Evolutionary conservation across 2,329 filamentous ascomycete genomes (phyloP).

Genomic region (Byssothecium circinans): DNA sequence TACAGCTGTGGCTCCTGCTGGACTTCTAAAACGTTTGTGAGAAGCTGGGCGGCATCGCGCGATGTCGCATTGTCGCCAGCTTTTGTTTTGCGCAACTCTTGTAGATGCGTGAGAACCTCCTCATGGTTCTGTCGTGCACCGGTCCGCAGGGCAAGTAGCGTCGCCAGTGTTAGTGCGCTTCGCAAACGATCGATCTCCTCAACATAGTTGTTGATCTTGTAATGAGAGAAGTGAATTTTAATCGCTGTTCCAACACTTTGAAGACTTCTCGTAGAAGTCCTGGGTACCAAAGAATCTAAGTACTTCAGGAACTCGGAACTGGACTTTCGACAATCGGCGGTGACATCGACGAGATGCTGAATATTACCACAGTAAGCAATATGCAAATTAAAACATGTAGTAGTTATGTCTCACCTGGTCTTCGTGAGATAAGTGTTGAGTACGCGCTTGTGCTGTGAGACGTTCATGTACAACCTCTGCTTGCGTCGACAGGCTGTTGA

Average conservation of each 20-base stretch:
- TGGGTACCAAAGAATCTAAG: slow-evolving; percentile 5
- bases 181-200: slow-evolving; percentile 8
- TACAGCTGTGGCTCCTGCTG: slow-evolving; percentile 5
- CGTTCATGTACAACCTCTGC: background rate
- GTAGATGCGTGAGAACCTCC: too few relatives aligned
- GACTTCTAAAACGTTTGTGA: too few relatives aligned
- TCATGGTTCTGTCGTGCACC: too few relatives aligned
- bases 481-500: slow-evolving; percentile 3
- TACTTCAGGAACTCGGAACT: slow-evolving; percentile 11
- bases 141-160: slow-evolving; percentile 9
- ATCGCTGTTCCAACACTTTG: slow-evolving; percentile 1
- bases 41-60: too few relatives aligned
- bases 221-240: slow-evolving; percentile 6
- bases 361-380: background rate
- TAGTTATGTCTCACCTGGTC: slow-evolving; percentile 10
- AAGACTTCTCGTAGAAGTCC: background rate
- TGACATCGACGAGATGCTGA: slow-evolving; percentile 12
- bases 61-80: too few relatives aligned
- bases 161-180: slow-evolving; percentile 9
- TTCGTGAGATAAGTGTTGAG: slow-evolving; percentile 3
- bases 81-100: too few relatives aligned
- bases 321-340: slow-evolving; percentile 8
- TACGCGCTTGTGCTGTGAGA: background rate
- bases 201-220: slow-evolving; percentile 13
- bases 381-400: background rate